Conservation (phyloP, 2,329 filamentous ascomycete genomes). For the Microdochium bolleyi region DNA sequence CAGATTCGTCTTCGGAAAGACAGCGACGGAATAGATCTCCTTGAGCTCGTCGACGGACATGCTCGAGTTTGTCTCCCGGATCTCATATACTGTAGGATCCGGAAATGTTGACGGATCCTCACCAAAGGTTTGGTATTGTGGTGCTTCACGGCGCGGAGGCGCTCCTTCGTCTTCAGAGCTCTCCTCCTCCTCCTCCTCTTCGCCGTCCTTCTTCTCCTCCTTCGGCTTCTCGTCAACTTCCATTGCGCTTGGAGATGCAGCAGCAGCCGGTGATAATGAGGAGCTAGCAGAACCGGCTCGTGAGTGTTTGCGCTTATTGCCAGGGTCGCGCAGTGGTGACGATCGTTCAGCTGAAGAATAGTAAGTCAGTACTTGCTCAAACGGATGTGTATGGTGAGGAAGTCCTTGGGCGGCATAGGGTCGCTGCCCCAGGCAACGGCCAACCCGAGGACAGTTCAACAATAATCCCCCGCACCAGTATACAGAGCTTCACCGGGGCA, state of each 20-base stretch:
- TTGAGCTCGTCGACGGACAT: conserved; percentile 84
- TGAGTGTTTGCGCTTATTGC: conserved; percentile 39
- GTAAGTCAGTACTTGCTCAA: conserved; percentile 8
- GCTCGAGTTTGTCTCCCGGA: conserved; percentile 61
- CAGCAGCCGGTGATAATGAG: conserved; percentile 48
- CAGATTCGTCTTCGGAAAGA: conserved; percentile 75
- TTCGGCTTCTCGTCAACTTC: conserved; percentile 49
- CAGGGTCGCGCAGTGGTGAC: conserved; percentile 42
- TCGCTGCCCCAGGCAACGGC: neutral
- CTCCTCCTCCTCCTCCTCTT: conserved; percentile 39
- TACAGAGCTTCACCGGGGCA: neutral
- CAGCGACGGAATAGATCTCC: conserved; percentile 78
- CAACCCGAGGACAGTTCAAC: neutral
- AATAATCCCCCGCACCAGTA: conserved; percentile 1
- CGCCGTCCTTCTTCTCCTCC: conserved; percentile 22
- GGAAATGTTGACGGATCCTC: conserved; percentile 85
- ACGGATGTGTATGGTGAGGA: neutral
- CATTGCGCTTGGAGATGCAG: conserved; percentile 45
- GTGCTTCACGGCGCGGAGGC: conserved; percentile 55
- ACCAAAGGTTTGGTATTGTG: conserved; percentile 82
- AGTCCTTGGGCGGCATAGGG: neutral
- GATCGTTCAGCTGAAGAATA: conserved; percentile 34
- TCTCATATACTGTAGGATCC: conserved; percentile 92
- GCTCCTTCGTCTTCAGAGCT: conserved; percentile 53
- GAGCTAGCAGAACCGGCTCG: conserved; percentile 50